phyloP scores from a whole-genome alignment of 2,329 filamentous ascomycete genomes.

The Elsinoe fawcettii region DNA sequence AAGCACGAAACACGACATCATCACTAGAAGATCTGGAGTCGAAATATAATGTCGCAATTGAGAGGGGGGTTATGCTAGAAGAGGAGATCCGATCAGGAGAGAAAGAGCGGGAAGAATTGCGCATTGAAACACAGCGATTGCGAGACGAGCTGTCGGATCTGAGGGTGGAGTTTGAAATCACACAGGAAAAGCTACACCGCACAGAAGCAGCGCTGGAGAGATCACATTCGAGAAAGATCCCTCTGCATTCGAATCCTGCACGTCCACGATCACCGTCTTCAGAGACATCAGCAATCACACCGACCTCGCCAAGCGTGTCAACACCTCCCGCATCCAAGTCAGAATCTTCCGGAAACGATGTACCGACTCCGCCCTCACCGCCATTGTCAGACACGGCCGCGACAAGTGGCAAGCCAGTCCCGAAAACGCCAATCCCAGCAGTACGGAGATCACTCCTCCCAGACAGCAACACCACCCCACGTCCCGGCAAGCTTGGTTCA shows the following conservation, averaged over 20 bases:
- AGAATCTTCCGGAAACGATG: slow-evolving; percentile 51
- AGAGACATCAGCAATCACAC: slow-evolving; percentile 63
- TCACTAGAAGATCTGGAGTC: slow-evolving; percentile 95
- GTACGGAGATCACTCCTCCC: slow-evolving; percentile 43
- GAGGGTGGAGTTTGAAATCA: slow-evolving; percentile 89
- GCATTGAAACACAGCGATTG: slow-evolving; percentile 84
- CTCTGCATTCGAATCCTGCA: slow-evolving; percentile 23
- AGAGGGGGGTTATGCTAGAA: slow-evolving; percentile 85
- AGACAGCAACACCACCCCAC: slow-evolving; percentile 46
- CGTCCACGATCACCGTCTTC: slow-evolving; percentile 59
- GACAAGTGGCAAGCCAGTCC: slow-evolving; percentile 26
- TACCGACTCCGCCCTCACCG: slow-evolving; percentile 82
- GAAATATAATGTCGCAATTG: slow-evolving; percentile 92
- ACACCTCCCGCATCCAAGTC: slow-evolving; percentile 70
- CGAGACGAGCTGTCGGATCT: slow-evolving; percentile 87
- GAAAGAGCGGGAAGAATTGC: slow-evolving; percentile 78
- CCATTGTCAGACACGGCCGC: slow-evolving; percentile 81
- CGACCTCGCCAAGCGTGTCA: slow-evolving; percentile 81
- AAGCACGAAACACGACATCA: slow-evolving; percentile 90
- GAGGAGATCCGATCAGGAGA: slow-evolving; percentile 89
- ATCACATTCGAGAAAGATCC: slow-evolving; percentile 45
- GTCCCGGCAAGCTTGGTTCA: slow-evolving; percentile 41
- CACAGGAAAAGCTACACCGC: slow-evolving; percentile 85
- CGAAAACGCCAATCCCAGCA: slow-evolving; percentile 31
- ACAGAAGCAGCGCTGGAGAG: slow-evolving; percentile 46